These are phyloP conservation scores for Venturia pyrina DNA, from an alignment of 2,329 filamentous ascomycete genomes.

Conservation along the genomic window DNA sequence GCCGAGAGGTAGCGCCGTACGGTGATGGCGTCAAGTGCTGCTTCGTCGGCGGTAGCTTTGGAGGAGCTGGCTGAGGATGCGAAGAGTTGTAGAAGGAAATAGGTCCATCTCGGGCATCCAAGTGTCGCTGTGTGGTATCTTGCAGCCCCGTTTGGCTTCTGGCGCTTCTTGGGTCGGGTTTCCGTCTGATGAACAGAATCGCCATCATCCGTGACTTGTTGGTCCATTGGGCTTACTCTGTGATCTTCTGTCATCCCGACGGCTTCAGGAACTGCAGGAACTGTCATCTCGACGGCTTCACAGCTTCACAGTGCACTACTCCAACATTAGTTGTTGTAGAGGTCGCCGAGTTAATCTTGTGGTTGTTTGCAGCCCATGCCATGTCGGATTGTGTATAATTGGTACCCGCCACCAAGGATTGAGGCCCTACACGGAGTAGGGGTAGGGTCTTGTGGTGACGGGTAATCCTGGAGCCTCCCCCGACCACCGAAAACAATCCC, in stretches of 20 bases:
- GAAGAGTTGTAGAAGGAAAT: slow-evolving; percentile 13
- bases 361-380: too few species aligned
- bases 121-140: slow-evolving; percentile 29
- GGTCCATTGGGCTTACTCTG: background rate
- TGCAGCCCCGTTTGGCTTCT: slow-evolving; percentile 13
- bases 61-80: slow-evolving; percentile 1
- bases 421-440: too few species aligned
- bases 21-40: slow-evolving; percentile 50
- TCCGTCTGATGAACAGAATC: background rate
- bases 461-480: background rate
- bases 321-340: too few species aligned
- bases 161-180: background rate
- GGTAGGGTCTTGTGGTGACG: too few species aligned
- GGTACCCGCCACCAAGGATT: too few species aligned
- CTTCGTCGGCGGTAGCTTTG: background rate
- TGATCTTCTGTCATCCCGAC: background rate
- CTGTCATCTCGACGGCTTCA: background rate
- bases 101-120: slow-evolving; percentile 25
- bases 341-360: too few species aligned
- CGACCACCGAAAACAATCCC: background rate
- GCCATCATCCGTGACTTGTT: background rate
- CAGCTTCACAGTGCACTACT: background rate
- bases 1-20: slow-evolving; percentile 52
- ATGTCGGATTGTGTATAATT: too few species aligned
- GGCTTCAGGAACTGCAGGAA: background rate